Conservation (phyloP, 75 land plant genomes). For the Sequoiadendron giganteum region DNA sequence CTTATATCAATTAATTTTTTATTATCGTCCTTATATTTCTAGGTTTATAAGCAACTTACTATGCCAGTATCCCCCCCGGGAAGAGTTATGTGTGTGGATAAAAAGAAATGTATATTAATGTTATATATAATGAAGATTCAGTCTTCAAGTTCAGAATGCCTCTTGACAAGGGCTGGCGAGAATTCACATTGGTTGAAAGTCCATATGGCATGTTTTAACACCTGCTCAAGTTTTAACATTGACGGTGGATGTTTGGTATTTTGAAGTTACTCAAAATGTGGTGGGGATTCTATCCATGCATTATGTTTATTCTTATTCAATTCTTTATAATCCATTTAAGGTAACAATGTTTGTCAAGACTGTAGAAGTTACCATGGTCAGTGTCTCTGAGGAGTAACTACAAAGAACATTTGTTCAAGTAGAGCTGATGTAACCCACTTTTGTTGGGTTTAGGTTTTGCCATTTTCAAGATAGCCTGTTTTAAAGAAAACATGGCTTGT, state of each 20-base stretch:
- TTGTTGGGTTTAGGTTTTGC: neutral
- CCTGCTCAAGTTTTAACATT: conserved; percentile 1
- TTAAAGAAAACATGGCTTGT: neutral
- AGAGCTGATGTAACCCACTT: neutral
- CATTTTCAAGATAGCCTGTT: neutral
- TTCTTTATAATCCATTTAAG: neutral
- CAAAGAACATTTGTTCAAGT: neutral
- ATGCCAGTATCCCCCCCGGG: neutral
- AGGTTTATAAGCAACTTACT: neutral
- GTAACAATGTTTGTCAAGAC: neutral
- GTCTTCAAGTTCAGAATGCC: neutral
- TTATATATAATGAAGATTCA: neutral
- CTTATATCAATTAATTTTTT: conserved; percentile 2
- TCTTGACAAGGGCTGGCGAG: conserved; percentile 4
- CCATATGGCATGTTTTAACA: neutral
- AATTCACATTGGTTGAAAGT: neutral
- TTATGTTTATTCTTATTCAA: neutral
- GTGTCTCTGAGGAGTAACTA: neutral
- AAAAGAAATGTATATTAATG: conserved; percentile 12
- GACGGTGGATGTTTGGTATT: neutral
- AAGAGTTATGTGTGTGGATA: neutral
- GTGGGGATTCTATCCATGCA: neutral
- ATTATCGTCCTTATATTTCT: neutral
- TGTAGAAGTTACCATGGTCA: neutral
- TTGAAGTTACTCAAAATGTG: neutral